A percentile compares a stretch with the other conserved stretches of the same genome.
phyloP scores from a whole-genome alignment of 1,139 yeast species.

The Geotrichum reessii region DNA sequence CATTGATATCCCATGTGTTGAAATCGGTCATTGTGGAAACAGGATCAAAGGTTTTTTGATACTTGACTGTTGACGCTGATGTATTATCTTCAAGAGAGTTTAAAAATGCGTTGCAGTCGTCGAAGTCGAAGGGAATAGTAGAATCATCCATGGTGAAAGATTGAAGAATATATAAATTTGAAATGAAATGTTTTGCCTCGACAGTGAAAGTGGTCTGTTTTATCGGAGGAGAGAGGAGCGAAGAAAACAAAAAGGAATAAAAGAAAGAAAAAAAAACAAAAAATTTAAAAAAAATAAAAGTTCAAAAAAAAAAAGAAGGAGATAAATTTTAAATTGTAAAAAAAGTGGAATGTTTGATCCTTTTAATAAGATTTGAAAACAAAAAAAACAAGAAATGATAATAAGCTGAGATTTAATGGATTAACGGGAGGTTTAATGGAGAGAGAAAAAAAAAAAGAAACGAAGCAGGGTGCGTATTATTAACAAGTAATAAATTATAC shows the following conservation, averaged over 20 bases:
- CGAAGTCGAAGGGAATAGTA: conserved; percentile 24
- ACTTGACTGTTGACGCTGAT: not conserved
- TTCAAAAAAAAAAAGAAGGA: not conserved
- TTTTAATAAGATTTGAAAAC: not conserved
- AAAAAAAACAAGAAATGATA: not conserved
- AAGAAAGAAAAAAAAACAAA: not conserved
- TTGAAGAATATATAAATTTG: not conserved
- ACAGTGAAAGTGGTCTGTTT: not conserved
- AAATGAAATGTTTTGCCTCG: not conserved
- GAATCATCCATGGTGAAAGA: conserved; percentile 20
- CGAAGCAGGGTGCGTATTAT: not conserved
- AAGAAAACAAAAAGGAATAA: not conserved
- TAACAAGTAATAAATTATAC: too few species aligned
- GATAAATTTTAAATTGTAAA: not conserved
- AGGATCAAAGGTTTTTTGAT: not conserved
- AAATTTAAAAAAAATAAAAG: not conserved
- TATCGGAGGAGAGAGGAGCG: not conserved
- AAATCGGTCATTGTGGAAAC: not conserved
- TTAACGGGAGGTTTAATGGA: too few species aligned
- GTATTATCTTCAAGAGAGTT: conserved; percentile 22
- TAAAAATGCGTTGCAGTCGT: conserved; percentile 27
- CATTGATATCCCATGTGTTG: not conserved
- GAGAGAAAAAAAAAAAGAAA: too few species aligned
- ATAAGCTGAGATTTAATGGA: not conserved
- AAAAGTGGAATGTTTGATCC: conserved; percentile 1